A percentile compares a stretch with the other conserved stretches of the same genome.
These are phyloP conservation scores for Eimeria necatrix DNA, from an alignment of 169 alveolate genomes.

Conservation along the genomic window DNA sequence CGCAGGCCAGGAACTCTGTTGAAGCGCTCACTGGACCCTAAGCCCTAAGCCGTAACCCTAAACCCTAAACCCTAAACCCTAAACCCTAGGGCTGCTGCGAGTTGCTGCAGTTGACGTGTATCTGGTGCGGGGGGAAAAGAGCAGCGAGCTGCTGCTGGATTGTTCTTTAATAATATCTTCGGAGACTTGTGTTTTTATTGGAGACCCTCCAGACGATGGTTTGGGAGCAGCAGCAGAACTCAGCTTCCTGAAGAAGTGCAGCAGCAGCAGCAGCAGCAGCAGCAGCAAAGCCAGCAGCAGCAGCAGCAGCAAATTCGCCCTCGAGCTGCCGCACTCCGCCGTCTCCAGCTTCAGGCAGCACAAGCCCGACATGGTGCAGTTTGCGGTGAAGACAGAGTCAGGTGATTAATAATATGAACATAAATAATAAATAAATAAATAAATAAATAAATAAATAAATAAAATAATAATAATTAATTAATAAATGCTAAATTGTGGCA, in stretches of 20 bases:
- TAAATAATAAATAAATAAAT: too few species aligned
- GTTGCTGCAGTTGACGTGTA: neutral
- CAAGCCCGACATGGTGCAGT: neutral
- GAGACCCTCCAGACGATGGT: neutral
- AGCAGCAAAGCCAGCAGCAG: neutral
- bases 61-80: neutral
- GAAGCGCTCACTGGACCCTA: too few species aligned
- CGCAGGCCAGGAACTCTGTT: too few species aligned
- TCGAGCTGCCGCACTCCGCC: neutral
- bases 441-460: too few species aligned
- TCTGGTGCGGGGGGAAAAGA: neutral
- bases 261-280: neutral
- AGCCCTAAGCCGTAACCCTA: neutral
- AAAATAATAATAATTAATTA: too few species aligned
- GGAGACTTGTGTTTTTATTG: neutral
- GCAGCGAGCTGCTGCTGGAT: constrained; percentile 3
- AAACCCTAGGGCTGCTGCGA: neutral
- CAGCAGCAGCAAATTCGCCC: neutral
- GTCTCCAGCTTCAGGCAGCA: neutral
- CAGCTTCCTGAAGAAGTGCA: neutral
- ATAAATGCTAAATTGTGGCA: too few species aligned
- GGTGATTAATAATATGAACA: neutral
- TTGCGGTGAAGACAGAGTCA: neutral
- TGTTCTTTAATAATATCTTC: neutral
- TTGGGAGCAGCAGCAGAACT: too few species aligned